These are phyloP conservation scores for Suillus bovinus DNA, from an alignment of 768 basidiomycete species.

Conservation along the genomic window DNA sequence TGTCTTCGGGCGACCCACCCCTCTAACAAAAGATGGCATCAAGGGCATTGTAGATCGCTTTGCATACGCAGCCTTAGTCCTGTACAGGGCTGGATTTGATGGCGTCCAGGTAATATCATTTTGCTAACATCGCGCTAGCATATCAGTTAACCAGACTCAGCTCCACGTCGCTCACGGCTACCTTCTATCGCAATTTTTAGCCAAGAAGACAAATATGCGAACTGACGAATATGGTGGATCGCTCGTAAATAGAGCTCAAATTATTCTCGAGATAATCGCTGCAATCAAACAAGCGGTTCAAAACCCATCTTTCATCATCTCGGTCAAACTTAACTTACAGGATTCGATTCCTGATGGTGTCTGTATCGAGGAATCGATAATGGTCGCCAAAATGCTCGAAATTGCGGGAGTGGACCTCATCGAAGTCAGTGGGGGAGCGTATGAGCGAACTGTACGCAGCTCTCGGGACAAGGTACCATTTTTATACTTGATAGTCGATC, in stretches of 20 bases:
- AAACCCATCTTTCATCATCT: constrained; percentile 29
- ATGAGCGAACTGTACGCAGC: constrained; percentile 24
- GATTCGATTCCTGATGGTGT: constrained; percentile 33
- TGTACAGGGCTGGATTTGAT: constrained; percentile 64
- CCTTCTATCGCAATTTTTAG: constrained; percentile 49
- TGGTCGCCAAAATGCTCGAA: constrained; percentile 35
- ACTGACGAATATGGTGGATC: constrained; percentile 60
- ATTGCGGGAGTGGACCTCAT: constrained; percentile 38
- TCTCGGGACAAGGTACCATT: constrained; percentile 15
- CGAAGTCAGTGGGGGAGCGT: constrained; percentile 42
- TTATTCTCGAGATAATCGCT: constrained; percentile 47
- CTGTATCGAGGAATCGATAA: constrained; percentile 31
- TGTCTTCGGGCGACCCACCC: constrained; percentile 31
- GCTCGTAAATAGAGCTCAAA: constrained; percentile 49
- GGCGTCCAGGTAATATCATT: constrained; percentile 47
- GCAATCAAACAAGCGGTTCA: constrained; percentile 43
- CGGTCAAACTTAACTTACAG: constrained; percentile 35
- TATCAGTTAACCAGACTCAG: constrained; percentile 18
- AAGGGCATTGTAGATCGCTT: constrained; percentile 50
- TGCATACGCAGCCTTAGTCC: constrained; percentile 53
- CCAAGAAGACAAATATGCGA: constrained; percentile 44
- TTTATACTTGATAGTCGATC: not conserved
- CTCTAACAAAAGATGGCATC: constrained; percentile 49
- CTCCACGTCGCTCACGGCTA: constrained; percentile 47
- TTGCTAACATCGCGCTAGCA: not conserved